These are phyloP conservation scores for Ustilago lituana DNA, from an alignment of 1,284 basidiomycete species.

Conservation along the genomic window DNA sequence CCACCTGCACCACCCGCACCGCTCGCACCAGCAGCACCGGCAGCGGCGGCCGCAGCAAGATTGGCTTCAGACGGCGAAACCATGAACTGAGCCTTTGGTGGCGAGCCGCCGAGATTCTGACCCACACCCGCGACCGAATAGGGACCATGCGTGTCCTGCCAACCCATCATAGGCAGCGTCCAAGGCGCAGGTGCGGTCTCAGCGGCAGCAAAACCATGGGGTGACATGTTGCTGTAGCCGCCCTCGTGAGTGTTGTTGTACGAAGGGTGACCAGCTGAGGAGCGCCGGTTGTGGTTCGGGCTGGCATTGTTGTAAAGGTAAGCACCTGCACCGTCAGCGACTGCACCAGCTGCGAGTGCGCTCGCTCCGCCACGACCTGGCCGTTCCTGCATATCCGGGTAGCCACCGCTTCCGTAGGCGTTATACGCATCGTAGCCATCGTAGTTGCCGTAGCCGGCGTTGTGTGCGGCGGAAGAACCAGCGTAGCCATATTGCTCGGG, in stretches of 20 bases:
- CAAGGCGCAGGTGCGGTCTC: slow-evolving; percentile 36
- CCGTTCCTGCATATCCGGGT: slow-evolving; percentile 42
- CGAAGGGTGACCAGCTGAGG: slow-evolving; percentile 29
- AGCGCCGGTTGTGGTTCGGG: slow-evolving; percentile 24
- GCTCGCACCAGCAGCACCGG: slow-evolving; percentile 9
- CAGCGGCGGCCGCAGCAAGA: slow-evolving; percentile 16
- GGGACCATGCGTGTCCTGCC: slow-evolving; percentile 36
- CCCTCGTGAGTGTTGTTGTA: slow-evolving; percentile 24
- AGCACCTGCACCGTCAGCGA: slow-evolving; percentile 31
- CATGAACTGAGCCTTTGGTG: slow-evolving; percentile 43
- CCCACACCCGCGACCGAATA: slow-evolving; percentile 39
- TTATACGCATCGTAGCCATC: slow-evolving; percentile 31
- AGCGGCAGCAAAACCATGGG: slow-evolving; percentile 11
- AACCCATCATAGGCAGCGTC: slow-evolving; percentile 44
- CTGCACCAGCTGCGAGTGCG: slow-evolving; percentile 43
- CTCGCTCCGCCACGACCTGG: slow-evolving; percentile 13
- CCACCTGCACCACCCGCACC: slow-evolving; percentile 10
- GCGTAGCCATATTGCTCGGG: slow-evolving; percentile 40
- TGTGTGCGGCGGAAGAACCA: slow-evolving; percentile 22
- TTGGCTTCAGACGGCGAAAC: slow-evolving; percentile 39
- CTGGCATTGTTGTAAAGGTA: slow-evolving; percentile 32
- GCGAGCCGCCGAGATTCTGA: slow-evolving; percentile 15
- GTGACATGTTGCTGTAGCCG: slow-evolving; percentile 33
- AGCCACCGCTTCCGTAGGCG: slow-evolving; percentile 10
- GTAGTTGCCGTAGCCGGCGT: slow-evolving; percentile 25